These are phyloP conservation scores for Alternaria angustiovoidea DNA, from an alignment of 2,329 filamentous ascomycete genomes.

Conservation along the genomic window DNA sequence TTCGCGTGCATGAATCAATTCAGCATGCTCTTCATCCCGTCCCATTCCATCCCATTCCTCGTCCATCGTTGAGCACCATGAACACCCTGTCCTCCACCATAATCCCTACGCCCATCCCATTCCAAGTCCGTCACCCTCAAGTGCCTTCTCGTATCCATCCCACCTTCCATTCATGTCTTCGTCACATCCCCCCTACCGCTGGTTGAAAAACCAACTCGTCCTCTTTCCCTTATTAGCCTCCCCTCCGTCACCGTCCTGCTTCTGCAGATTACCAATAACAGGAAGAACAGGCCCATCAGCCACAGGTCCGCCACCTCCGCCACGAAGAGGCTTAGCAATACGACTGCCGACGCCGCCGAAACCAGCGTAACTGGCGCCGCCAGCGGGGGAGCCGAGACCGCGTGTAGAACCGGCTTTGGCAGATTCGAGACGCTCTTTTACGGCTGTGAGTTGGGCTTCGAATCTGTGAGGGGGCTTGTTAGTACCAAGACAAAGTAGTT, in stretches of 20 bases:
- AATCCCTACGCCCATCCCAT: neutral
- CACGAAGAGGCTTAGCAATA: constrained; percentile 70
- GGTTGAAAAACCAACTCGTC: constrained; percentile 76
- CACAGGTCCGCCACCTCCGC: constrained; percentile 55
- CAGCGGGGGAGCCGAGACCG: constrained; percentile 72
- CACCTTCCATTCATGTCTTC: neutral
- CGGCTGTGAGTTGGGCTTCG: constrained; percentile 93
- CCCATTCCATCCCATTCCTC: neutral
- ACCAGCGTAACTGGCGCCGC: constrained; percentile 67
- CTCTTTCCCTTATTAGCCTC: constrained; percentile 67
- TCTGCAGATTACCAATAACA: constrained; percentile 54
- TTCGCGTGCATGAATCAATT: neutral
- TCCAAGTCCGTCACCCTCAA: neutral
- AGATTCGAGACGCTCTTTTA: constrained; percentile 96
- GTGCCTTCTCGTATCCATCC: neutral
- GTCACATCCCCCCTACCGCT: constrained; percentile 14
- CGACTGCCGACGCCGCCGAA: constrained; percentile 65
- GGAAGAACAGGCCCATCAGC: constrained; percentile 51
- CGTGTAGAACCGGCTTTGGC: constrained; percentile 92
- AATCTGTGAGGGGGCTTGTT: constrained; percentile 69
- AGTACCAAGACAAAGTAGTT: constrained; percentile 4
- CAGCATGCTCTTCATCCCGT: neutral
- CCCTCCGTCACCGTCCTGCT: constrained; percentile 60
- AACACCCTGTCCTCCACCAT: neutral
- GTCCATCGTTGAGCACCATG: neutral